Base-by-base conservation (phyloP, 2,329 filamentous ascomycete genomes). In the Stachybotrys elegans region DNA sequence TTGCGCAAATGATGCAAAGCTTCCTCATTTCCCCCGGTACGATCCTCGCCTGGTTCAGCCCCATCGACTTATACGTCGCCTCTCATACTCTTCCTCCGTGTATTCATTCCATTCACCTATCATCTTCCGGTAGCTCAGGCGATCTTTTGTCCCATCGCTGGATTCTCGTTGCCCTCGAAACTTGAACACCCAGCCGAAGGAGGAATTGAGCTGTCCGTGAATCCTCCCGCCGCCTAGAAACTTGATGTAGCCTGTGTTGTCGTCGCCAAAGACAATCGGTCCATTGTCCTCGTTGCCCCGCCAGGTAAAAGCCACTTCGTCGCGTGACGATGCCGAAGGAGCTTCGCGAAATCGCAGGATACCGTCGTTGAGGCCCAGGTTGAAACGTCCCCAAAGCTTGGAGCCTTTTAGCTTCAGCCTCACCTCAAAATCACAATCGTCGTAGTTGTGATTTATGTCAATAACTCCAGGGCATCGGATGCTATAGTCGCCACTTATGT, bases 311-410 rank as follows among this genome's bases (percentile, higher is more conserved):
- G 40, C 21, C 0, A 66, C n/a, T 0, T 6, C 9, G 0, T 60
- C 49, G 7, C 50, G 25, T 0, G 66, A 64, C 3, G 66, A 60
- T 27, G 51, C 23, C 43, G 48, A 57, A 0, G 67, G 68, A 3
- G 63, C 61, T 14, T 65, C 42, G 6, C 60, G 44, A 25, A 76
- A 59, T 25, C 60, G 59, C n/a, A 76, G 53, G 4, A 76, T 53
- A 2, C 72, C 70, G 31, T 58, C 46, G 29, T 71, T 59, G 7
- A 66, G 43, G 1, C 67, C 68, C 5, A 74, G 58, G 35, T 69
- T 59, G 48, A 77, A 76, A 1, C 49, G 54, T 0, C 68, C 72
- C 73, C 74, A 78, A 7, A 76, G 52, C 14, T 49, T 62, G 6
- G 53, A 56, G 12, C 65, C 65, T 14, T 57, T 58, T 2, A 71